Percentiles rank a stretch among this genome's conserved stretches.
Evolutionary conservation across 345 rosid genomes (phyloP).

Genomic region (Dipteronia dyeriana): DNA sequence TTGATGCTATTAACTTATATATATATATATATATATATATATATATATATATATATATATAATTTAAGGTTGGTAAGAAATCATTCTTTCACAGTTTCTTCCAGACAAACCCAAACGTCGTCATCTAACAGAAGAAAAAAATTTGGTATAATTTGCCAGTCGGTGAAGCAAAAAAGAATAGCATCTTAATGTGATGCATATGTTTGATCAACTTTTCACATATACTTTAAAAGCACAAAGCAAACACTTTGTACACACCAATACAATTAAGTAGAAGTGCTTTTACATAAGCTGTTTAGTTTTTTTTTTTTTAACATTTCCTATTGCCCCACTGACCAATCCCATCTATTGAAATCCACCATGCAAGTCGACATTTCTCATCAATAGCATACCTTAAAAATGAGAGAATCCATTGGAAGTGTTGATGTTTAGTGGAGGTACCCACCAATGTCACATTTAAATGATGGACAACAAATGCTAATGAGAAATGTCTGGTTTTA

Average conservation of each 20-base stretch:
- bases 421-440: neutral
- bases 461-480: neutral
- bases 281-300: neutral
- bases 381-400: neutral
- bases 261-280: neutral
- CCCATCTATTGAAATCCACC: neutral
- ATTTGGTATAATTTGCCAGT: neutral
- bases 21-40: no score
- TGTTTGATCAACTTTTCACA: neutral
- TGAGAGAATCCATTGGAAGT: neutral
- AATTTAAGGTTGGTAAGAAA: neutral
- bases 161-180: slow-evolving; percentile 1
- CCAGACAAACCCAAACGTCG: neutral
- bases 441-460: neutral
- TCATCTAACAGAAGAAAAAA: neutral
- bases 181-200: neutral
- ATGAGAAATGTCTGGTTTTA: neutral
- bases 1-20: no score
- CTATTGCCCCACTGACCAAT: neutral
- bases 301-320: neutral
- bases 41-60: no score
- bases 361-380: no score
- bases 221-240: neutral
- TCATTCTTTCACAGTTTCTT: neutral
- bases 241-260: neutral